phyloP scores from a whole-genome alignment of 2,329 filamentous ascomycete genomes.

The Pseudovirgaria hyperparasitica region DNA sequence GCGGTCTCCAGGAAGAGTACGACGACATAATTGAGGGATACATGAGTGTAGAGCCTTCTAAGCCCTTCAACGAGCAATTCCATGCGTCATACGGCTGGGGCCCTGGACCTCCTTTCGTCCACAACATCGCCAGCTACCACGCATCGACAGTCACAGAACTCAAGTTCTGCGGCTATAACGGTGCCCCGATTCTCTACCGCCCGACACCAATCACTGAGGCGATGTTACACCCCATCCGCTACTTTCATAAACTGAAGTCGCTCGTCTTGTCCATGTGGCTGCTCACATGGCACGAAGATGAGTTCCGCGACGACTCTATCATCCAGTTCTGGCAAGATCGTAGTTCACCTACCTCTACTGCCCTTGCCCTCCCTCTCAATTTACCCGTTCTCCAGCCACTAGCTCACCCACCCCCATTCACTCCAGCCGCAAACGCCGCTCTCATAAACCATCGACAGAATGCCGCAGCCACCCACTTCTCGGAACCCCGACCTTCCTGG shows the following conservation, averaged over 20 bases:
- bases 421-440: slow-evolving; percentile 16
- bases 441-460: slow-evolving; percentile 9
- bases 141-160: slow-evolving; percentile 29
- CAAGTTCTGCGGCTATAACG: slow-evolving; percentile 36
- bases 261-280: slow-evolving; percentile 32
- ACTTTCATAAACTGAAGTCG: slow-evolving; percentile 29
- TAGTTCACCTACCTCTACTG: slow-evolving; percentile 25
- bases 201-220: slow-evolving; percentile 25
- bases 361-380: slow-evolving; percentile 21
- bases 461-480: slow-evolving; percentile 8
- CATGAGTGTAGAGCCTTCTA: slow-evolving; percentile 8
- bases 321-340: slow-evolving; percentile 32
- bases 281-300: slow-evolving; percentile 25
- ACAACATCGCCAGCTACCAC: slow-evolving; percentile 29
- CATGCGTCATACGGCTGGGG: slow-evolving; percentile 29
- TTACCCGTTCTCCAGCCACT: slow-evolving; percentile 13
- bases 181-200: slow-evolving; percentile 26
- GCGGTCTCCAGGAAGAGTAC: slow-evolving; percentile 19
- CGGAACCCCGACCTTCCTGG: slow-evolving; percentile 27
- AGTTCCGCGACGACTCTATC: slow-evolving; percentile 27
- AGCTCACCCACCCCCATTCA: slow-evolving; percentile 6
- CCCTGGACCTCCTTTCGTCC: slow-evolving; percentile 24
- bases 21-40: slow-evolving; percentile 12
- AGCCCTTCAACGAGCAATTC: slow-evolving; percentile 16
- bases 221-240: slow-evolving; percentile 25